These are phyloP conservation scores for Babesia gibsoni DNA, from an alignment of 169 alveolate genomes.

Conservation along the genomic window DNA sequence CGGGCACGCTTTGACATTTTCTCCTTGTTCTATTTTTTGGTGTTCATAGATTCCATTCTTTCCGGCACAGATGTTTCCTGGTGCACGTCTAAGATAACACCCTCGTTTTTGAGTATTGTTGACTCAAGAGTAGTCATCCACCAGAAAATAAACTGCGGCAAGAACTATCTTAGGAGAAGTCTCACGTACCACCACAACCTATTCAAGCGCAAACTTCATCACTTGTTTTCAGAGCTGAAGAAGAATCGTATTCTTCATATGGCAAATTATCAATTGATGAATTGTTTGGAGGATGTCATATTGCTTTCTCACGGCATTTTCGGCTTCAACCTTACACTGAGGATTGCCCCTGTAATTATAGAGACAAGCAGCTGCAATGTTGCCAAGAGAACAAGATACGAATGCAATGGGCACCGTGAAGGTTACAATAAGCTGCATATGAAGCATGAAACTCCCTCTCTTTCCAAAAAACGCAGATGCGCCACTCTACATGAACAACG, in stretches of 20 bases:
- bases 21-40: slow-evolving; percentile 20
- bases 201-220: slow-evolving; percentile 1
- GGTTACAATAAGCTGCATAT: too few relatives aligned
- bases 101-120: not conserved
- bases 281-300: slow-evolving; percentile 14
- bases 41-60: slow-evolving; percentile 16
- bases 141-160: not conserved
- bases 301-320: slow-evolving; percentile 18
- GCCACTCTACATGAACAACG: too few relatives aligned
- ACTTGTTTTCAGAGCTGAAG: not conserved
- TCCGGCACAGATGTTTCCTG: not conserved
- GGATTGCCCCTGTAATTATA: not conserved
- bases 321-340: slow-evolving; percentile 16
- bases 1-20: slow-evolving; percentile 23
- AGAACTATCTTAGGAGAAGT: slow-evolving; percentile 1
- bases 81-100: not conserved
- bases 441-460: too few relatives aligned
- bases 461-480: too few relatives aligned
- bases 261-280: not conserved
- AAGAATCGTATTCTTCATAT: slow-evolving; percentile 16
- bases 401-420: too few relatives aligned
- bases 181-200: slow-evolving; percentile 27
- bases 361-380: not conserved
- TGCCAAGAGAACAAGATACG: not conserved
- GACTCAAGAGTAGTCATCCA: not conserved